Conservation (phyloP, 2,329 filamentous ascomycete genomes). For the Magnaporthiopsis poae region DNA sequence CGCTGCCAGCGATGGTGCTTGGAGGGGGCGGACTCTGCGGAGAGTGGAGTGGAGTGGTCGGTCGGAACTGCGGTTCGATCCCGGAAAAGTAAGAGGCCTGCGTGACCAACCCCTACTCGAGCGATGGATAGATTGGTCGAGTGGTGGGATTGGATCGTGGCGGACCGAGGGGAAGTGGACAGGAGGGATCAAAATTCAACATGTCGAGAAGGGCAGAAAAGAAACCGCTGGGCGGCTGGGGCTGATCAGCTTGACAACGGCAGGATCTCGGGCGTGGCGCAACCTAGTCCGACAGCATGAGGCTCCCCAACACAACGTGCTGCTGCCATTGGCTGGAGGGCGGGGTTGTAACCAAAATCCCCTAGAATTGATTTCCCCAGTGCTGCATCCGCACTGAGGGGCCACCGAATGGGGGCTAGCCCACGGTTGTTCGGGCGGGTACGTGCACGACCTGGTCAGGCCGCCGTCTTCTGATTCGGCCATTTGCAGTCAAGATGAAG, state of each 20-base stretch:
- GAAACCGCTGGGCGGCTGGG: not conserved
- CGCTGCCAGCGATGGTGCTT: not conserved
- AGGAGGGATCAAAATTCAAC: not conserved
- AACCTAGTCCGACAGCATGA: not conserved
- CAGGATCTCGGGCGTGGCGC: not conserved
- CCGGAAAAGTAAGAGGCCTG: too few relatives aligned
- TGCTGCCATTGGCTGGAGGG: too few relatives aligned
- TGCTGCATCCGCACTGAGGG: not conserved
- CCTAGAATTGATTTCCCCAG: not conserved
- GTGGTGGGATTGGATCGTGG: too few relatives aligned
- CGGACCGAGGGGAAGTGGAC: not conserved
- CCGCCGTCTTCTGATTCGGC: not conserved
- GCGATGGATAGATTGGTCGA: not conserved
- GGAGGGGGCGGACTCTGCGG: not conserved
- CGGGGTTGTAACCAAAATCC: not conserved
- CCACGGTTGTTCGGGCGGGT: not conserved
- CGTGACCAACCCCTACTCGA: not conserved
- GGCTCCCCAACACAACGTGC: too few relatives aligned
- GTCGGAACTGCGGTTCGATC: not conserved
- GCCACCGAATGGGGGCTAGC: not conserved
- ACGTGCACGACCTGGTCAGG: not conserved
- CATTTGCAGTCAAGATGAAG: not conserved
- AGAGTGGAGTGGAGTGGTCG: not conserved
- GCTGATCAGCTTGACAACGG: not conserved
- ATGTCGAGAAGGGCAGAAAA: not conserved